Evolutionary conservation across 1,284 basidiomycete species (phyloP), one percentile per base, ranked within the genome.

Genomic region (Fomes fomentarius): DNA sequence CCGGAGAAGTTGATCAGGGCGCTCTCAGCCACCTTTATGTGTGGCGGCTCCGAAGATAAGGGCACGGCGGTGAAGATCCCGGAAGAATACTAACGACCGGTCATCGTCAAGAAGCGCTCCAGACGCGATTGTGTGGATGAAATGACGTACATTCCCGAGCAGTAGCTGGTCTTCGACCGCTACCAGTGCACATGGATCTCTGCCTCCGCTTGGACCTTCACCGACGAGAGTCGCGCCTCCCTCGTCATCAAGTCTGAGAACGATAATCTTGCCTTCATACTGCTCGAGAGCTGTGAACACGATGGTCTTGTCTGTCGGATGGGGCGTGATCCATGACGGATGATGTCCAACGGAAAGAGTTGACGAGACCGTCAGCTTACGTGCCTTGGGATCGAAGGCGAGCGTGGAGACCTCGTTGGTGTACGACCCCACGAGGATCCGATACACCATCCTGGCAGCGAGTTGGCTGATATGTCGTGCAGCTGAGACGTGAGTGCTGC

Each of bases 291-390:
- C 73, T 11, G 80, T 66, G 58, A 75, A 86, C 4, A 87, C 68
- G 21, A 88, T 59, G 6, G 77, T 77, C 28, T 71, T 71, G 58
- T 88, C 78, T 0, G 68, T 71, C 0, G 85, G 82, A 63, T 89
- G 79, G 0, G 73, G 71, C 4, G 81, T 77, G 56, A 91, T 75
- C 89, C 89, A 91, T 2, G 85, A 89, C 1, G 88, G 87, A 64
- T 83, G 81, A 57, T 78, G 69, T 34, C 89, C 89, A 63, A 84
- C 80, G 14, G 70, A 68, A 40, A 81, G 61, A 14, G 76, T 65
- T 3, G 81, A 79, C 24, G 72, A 62, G 25, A 79, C 64, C 17
- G 69, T 69, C 46, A 90, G 71, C 21, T 73, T 76, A 4, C 72
- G 62, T 6, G 68, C 63, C 1, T 63, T 58, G 3, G 70, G 64